phyloP scores from a whole-genome alignment of 139 green algal species.

The Dunaliella sp. region DNA sequence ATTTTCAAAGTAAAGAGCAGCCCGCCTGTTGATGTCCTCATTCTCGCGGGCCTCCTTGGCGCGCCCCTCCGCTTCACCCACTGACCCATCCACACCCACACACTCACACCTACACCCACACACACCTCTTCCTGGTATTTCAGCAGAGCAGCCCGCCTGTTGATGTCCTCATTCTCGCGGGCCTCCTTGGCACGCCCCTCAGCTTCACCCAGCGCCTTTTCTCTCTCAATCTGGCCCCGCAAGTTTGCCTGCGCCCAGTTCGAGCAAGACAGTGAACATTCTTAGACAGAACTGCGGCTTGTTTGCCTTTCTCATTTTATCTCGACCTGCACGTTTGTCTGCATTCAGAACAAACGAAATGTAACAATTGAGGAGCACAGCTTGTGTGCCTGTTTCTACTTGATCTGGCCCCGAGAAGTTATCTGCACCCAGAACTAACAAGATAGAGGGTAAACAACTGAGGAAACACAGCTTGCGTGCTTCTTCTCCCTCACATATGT shows the following conservation, averaged over 20 bases:
- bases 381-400: no score
- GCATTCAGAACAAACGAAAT: constrained; percentile 31
- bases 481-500: no score
- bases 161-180: constrained; percentile 95
- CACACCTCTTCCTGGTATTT: constrained; percentile 56
- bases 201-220: constrained; percentile 90
- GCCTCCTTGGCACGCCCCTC: constrained; percentile 88
- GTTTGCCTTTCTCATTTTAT: constrained; percentile 61
- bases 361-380: no score
- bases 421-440: no score
- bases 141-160: constrained; percentile 67
- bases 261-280: constrained; percentile 17
- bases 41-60: constrained; percentile 87
- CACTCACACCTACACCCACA: no score
- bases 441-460: no score
- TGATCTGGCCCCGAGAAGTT: no score
- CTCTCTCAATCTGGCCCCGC: constrained; percentile 60
- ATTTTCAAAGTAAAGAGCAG: constrained; percentile 58
- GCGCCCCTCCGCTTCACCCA: constrained; percentile 93
- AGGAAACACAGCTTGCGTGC: no score
- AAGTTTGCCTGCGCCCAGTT: not conserved
- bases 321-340: constrained; percentile 82
- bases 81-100: no score
- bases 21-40: constrained; percentile 91
- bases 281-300: not conserved